Evolutionary conservation across 2,329 filamentous ascomycete genomes (phyloP).

Genomic region (Fusarium sp.): DNA sequence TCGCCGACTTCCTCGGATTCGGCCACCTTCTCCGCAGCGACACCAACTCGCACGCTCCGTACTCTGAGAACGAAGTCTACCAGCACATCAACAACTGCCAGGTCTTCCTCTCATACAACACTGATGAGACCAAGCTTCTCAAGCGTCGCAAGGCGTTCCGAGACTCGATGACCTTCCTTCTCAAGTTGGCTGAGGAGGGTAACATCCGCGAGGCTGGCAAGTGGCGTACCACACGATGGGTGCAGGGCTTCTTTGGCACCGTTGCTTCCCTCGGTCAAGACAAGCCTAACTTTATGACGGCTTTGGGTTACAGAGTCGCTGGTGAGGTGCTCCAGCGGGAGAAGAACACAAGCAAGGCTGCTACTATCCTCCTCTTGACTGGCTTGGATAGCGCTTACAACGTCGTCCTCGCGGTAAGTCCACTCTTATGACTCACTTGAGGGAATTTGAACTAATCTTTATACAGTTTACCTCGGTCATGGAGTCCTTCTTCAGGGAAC

Average conservation of each 20-base stretch:
- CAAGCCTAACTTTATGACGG: not conserved
- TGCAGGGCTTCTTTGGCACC: not conserved
- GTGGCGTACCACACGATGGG: conserved; percentile 1
- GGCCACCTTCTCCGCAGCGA: conserved; percentile 17
- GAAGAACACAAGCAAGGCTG: not conserved
- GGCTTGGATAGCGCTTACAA: conserved; percentile 12
- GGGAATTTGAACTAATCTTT: not conserved
- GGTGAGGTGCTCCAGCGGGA: not conserved
- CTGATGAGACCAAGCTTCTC: conserved; percentile 40
- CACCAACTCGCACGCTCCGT: conserved; percentile 4
- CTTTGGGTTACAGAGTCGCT: not conserved
- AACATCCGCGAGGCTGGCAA: conserved; percentile 29
- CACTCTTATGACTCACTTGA: rapidly evolving
- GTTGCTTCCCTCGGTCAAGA: not conserved
- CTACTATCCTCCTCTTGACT: conserved; percentile 4
- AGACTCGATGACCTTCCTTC: conserved; percentile 31
- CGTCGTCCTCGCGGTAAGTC: not conserved
- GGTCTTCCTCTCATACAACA: conserved; percentile 37
- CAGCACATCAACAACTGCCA: conserved; percentile 45
- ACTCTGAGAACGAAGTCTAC: conserved; percentile 41
- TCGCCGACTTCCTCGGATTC: conserved; percentile 44
- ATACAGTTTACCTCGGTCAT: conserved; percentile 4
- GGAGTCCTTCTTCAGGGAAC: not conserved
- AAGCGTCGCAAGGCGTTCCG: conserved; percentile 38
- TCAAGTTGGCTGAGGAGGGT: conserved; percentile 22